These are phyloP conservation scores for Fusarium multiceps DNA, from an alignment of 2,329 filamentous ascomycete species.

Conservation along the genomic window DNA sequence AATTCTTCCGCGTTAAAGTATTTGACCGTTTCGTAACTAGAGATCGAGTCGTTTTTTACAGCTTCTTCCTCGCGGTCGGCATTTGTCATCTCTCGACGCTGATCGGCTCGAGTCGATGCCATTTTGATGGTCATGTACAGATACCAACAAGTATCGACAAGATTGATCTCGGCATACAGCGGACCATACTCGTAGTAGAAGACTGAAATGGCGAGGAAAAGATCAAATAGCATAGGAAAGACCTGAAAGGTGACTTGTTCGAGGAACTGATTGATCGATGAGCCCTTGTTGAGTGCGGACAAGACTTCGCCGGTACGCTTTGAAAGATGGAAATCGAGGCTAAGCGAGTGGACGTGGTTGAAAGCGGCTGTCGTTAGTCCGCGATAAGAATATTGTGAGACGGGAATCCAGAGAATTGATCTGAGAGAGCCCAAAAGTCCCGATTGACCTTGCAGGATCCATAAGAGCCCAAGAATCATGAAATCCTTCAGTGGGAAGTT, in stretches of 20 bases:
- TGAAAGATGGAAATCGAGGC: constrained; percentile 94
- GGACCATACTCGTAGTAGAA: constrained; percentile 74
- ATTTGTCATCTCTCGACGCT: constrained; percentile 93
- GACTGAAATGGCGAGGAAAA: constrained; percentile 81
- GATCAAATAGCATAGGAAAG: constrained; percentile 91
- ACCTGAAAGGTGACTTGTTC: constrained; percentile 98
- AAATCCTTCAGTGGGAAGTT: constrained; percentile 53
- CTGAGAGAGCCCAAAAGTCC: constrained; percentile 86
- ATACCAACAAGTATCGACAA: constrained; percentile 94
- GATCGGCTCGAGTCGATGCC: constrained; percentile 91
- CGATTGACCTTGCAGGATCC: constrained; percentile 89
- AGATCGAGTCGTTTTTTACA: constrained; percentile 98
- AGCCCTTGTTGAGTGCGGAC: constrained; percentile 95
- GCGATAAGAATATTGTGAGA: constrained; percentile 96
- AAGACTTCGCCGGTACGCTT: constrained; percentile 97
- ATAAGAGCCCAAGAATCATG: constrained; percentile 68
- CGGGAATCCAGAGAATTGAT: constrained; percentile 92
- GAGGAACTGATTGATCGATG: constrained; percentile 94
- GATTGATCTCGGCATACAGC: constrained; percentile 89
- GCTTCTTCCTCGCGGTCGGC: constrained; percentile 95
- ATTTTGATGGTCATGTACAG: constrained; percentile 96
- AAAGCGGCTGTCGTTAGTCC: constrained; percentile 95
- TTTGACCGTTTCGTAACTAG: constrained; percentile 96
- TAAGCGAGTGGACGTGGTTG: constrained; percentile 95
- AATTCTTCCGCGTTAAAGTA: constrained; percentile 89